phyloP scores from a whole-genome alignment of 1,284 basidiomycete species.

The Singerocomus inundabilis region DNA sequence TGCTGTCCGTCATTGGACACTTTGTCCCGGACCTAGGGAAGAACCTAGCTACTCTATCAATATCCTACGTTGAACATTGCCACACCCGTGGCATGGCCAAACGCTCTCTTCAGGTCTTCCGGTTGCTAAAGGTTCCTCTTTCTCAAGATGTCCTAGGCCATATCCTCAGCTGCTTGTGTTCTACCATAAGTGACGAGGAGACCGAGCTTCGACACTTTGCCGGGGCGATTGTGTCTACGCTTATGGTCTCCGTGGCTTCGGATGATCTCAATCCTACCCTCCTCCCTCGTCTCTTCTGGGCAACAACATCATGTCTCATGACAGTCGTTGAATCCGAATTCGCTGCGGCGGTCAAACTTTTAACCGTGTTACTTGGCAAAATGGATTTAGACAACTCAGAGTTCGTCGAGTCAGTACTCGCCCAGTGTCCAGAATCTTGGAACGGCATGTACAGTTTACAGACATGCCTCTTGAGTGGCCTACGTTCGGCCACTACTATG shows the following conservation, averaged over 20 bases:
- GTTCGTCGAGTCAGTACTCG: conserved; percentile 62
- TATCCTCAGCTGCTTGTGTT: conserved; percentile 81
- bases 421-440: conserved; percentile 76
- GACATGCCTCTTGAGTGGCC: conserved; percentile 72
- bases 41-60: conserved; percentile 79
- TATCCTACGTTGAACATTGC: conserved; percentile 86
- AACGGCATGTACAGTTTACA: conserved; percentile 68
- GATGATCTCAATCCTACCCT: conserved; percentile 58
- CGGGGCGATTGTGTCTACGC: conserved; percentile 78
- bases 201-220: conserved; percentile 77
- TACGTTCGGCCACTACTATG: conserved; percentile 78
- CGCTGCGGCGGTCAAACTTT: conserved; percentile 62
- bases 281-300: conserved; percentile 89
- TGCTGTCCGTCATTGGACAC: conserved; percentile 70
- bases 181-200: conserved; percentile 77
- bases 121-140: conserved; percentile 75
- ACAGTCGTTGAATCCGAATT: conserved; percentile 87
- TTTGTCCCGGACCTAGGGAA: conserved; percentile 67
- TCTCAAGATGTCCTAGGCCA: conserved; percentile 75
- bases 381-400: conserved; percentile 72
- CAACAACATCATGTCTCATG: conserved; percentile 75
- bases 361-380: conserved; percentile 69
- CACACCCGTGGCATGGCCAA: conserved; percentile 86
- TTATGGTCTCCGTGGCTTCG: conserved; percentile 65
- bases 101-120: conserved; percentile 89